Conservation (phyloP, 1,284 basidiomycete genomes). For the Pterulicium gracile region DNA sequence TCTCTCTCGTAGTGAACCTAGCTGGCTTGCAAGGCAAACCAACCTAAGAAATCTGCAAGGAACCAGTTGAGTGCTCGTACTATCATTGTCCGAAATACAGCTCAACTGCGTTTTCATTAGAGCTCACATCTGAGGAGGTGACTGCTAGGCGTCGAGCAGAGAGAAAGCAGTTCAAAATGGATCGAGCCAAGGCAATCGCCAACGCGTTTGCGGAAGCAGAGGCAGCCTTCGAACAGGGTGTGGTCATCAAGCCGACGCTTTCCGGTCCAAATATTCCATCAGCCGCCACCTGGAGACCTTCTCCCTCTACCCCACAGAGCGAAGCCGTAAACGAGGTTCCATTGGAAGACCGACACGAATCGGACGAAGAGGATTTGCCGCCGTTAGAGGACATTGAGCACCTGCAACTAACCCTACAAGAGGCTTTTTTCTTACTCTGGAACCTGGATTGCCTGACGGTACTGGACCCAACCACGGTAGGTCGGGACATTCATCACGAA, state of each 20-base stretch:
- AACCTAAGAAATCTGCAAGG: slow-evolving; percentile 49
- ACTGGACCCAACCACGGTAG: slow-evolving; percentile 51
- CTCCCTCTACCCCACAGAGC: slow-evolving; percentile 13
- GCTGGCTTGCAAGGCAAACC: slow-evolving; percentile 73
- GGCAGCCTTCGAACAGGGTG: slow-evolving; percentile 58
- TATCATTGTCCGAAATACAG: slow-evolving; percentile 5
- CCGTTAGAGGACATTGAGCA: slow-evolving; percentile 73
- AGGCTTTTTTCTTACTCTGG: slow-evolving; percentile 88
- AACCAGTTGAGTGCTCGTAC: slow-evolving; percentile 34
- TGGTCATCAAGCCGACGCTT: slow-evolving; percentile 40
- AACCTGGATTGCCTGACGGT: slow-evolving; percentile 80
- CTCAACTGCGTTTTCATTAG: slow-evolving; percentile 21
- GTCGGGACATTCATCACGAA: slow-evolving; percentile 11
- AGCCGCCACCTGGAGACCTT: slow-evolving; percentile 66
- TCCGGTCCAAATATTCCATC: slow-evolving; percentile 58
- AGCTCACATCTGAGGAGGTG: slow-evolving; percentile 78
- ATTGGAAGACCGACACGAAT: not conserved
- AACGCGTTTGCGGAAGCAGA: slow-evolving; percentile 67
- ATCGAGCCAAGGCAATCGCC: slow-evolving; percentile 73
- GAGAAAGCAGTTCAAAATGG: slow-evolving; percentile 84
- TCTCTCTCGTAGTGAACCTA: slow-evolving; percentile 89
- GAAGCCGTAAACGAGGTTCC: slow-evolving; percentile 9
- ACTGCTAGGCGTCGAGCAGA: slow-evolving; percentile 78
- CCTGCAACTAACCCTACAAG: slow-evolving; percentile 84
- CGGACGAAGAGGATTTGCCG: slow-evolving; percentile 31